Percentiles rank a stretch among this genome's conserved stretches.
Evolutionary conservation across 169 alveolate genomes (phyloP).

Genomic region (Cryptosporidium viatorum): DNA sequence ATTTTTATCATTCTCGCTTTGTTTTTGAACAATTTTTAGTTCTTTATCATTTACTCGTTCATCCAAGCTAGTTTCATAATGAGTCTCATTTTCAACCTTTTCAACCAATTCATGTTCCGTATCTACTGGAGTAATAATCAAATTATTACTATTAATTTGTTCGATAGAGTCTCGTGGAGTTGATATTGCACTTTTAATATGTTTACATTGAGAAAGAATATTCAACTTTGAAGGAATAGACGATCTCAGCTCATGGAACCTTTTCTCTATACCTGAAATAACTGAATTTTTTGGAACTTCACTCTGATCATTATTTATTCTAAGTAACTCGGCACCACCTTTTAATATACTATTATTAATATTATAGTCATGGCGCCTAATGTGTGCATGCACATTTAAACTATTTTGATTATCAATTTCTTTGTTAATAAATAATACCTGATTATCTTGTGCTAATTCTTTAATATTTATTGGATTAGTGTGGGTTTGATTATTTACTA

Average conservation of each 20-base stretch:
- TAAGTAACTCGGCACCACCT: slow-evolving; percentile 9
- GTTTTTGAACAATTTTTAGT: background rate
- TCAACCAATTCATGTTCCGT: slow-evolving; percentile 34
- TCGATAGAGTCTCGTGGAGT: background rate
- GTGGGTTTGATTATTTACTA: background rate
- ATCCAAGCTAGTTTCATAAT: background rate
- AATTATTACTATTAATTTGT: background rate
- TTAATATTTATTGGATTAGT: background rate
- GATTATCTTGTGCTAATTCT: background rate
- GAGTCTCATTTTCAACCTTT: background rate
- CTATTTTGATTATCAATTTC: background rate
- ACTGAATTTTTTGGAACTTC: background rate
- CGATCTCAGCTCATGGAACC: background rate
- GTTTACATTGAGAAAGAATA: slow-evolving; percentile 28
- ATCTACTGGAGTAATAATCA: slow-evolving; percentile 29
- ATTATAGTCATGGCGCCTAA: slow-evolving; percentile 15
- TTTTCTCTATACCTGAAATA: background rate
- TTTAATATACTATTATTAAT: background rate
- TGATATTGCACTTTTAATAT: slow-evolving; percentile 4
- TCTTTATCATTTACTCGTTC: background rate
- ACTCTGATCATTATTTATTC: background rate
- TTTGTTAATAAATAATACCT: background rate
- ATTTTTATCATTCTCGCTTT: background rate
- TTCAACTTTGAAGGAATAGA: slow-evolving; percentile 12
- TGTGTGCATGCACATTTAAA: slow-evolving; percentile 17